These are phyloP conservation scores for Metarhizium robertsii DNA, from an alignment of 2,329 filamentous ascomycete species.

Conservation along the genomic window DNA sequence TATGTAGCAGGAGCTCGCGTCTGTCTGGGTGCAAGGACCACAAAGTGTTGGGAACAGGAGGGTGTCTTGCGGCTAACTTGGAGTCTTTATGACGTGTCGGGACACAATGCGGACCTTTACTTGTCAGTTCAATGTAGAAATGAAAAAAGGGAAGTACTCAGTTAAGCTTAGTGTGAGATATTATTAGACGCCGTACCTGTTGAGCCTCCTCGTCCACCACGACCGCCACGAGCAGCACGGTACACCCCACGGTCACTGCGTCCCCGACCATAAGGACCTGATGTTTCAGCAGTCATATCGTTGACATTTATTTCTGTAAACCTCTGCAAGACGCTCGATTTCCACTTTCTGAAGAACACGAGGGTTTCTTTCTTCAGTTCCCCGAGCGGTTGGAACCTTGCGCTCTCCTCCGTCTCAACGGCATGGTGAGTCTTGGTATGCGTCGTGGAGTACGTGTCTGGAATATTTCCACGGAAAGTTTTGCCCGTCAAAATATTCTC, in stretches of 20 bases:
- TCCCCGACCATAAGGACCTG: slow-evolving; percentile 25
- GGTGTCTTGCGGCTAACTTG: slow-evolving; percentile 40
- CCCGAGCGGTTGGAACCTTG: slow-evolving; percentile 37
- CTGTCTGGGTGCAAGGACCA: slow-evolving; percentile 50
- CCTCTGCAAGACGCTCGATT: slow-evolving; percentile 57
- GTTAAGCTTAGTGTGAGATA: background rate
- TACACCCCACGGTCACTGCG: slow-evolving; percentile 11
- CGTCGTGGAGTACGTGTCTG: slow-evolving; percentile 10
- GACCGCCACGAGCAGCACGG: slow-evolving; percentile 19
- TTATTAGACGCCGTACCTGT: slow-evolving; percentile 22
- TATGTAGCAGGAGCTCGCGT: slow-evolving; percentile 60
- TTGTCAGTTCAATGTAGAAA: slow-evolving; percentile 1
- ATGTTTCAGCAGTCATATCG: slow-evolving; percentile 20
- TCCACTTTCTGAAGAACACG: slow-evolving; percentile 72
- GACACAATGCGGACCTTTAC: slow-evolving; percentile 28
- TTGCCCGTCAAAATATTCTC: slow-evolving; percentile 10
- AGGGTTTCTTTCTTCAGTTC: slow-evolving; percentile 64
- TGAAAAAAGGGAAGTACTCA: background rate
- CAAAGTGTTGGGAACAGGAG: slow-evolving; percentile 51
- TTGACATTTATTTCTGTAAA: slow-evolving; percentile 58
- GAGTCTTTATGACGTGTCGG: slow-evolving; percentile 36
- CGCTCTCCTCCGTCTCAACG: slow-evolving; percentile 22
- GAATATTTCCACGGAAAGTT: slow-evolving; percentile 2
- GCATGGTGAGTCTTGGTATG: slow-evolving; percentile 19
- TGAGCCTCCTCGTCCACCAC: slow-evolving; percentile 22